Conservation (phyloP, 805 yeast genomes). For the Metschnikowia santaceciliae region DNA sequence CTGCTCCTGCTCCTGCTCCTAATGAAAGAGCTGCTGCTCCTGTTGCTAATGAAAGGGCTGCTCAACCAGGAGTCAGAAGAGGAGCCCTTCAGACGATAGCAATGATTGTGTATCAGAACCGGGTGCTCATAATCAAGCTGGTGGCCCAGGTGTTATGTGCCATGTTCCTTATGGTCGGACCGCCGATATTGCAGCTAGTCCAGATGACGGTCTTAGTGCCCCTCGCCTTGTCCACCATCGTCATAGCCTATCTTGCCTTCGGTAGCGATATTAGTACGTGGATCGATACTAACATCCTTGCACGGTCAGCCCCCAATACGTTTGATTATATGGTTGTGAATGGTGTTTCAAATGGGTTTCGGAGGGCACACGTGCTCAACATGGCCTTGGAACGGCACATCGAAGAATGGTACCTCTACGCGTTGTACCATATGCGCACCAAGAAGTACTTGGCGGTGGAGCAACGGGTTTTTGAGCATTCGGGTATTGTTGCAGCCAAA, state of each 20-base stretch:
- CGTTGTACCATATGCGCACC: conserved; percentile 5
- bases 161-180: conserved; percentile 8
- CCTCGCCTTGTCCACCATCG: background rate
- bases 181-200: conserved; percentile 1
- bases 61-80: background rate
- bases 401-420: background rate
- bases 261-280: conserved; percentile 13
- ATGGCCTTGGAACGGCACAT: background rate
- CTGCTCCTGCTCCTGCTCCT: too few species aligned
- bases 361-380: conserved; percentile 3
- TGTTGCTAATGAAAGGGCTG: too few species aligned
- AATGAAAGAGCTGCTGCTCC: too few species aligned
- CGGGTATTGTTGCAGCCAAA: background rate
- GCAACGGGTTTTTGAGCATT: background rate
- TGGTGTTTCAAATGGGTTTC: conserved; percentile 5
- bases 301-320: conserved; percentile 5
- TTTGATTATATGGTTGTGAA: conserved; percentile 6
- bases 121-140: conserved; percentile 5
- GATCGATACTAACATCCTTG: conserved; percentile 12
- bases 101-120: background rate
- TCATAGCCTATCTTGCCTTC: conserved; percentile 8
- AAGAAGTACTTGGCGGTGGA: conserved; percentile 7
- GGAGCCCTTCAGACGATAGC: background rate
- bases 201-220: conserved; percentile 6
- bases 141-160: conserved; percentile 6